Conservation (phyloP, 2,329 filamentous ascomycete species). For the Tolypocladium amazonense region DNA sequence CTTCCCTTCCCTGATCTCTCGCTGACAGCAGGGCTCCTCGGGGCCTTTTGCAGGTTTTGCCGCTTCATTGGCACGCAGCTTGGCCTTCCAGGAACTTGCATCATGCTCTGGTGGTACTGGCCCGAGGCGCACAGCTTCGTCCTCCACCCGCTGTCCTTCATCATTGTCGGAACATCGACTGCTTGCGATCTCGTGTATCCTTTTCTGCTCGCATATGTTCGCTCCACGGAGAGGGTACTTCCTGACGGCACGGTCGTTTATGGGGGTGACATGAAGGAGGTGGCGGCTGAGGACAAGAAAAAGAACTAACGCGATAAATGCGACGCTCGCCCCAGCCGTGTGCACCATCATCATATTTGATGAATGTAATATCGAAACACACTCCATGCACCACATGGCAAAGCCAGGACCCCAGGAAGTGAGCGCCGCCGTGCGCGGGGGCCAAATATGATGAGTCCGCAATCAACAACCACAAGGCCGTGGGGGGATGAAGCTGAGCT, state of each 20-base stretch:
- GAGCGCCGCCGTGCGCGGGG: background rate
- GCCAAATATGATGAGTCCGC: background rate
- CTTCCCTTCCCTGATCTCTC: background rate
- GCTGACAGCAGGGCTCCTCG: background rate
- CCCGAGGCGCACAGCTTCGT: constrained; percentile 39
- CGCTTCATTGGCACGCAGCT: constrained; percentile 30
- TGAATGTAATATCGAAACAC: background rate
- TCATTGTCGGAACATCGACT: constrained; percentile 28
- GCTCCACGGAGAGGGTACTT: constrained; percentile 25
- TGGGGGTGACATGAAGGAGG: constrained; percentile 3
- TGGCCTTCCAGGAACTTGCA: constrained; percentile 27
- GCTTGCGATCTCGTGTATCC: constrained; percentile 34
- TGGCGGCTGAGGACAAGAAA: constrained; percentile 9
- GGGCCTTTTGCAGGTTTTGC: constrained; percentile 23
- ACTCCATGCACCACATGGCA: background rate
- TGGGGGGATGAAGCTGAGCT: background rate
- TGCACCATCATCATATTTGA: background rate
- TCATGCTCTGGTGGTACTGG: constrained; percentile 38
- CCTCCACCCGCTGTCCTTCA: constrained; percentile 28
- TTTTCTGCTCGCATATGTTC: constrained; percentile 27
- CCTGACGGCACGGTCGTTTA: constrained; percentile 25
- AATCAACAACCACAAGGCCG: background rate
- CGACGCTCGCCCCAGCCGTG: background rate
- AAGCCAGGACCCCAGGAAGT: background rate
- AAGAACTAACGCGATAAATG: constrained; percentile 3